phyloP scores from a whole-genome alignment of 257 asterid genomes.

The Verbena officinalis region DNA sequence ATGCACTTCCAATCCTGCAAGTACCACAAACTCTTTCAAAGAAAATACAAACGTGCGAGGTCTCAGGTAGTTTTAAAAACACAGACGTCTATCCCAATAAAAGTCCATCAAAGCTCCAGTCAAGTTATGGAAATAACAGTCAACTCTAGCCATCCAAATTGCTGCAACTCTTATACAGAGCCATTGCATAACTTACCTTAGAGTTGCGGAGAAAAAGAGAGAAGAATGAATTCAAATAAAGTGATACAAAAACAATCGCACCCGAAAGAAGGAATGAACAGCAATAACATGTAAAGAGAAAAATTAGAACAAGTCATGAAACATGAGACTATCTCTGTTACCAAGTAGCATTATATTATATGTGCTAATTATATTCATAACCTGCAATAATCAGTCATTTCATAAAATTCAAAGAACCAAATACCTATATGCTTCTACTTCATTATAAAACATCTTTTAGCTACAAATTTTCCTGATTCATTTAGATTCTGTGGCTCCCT shows the following conservation, averaged over 20 bases:
- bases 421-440: constrained; percentile 1
- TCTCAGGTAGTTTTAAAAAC: constrained; percentile 29
- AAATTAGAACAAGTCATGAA: constrained; percentile 4
- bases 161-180: constrained; percentile 17
- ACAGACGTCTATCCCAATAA: constrained; percentile 17
- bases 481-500: background rate
- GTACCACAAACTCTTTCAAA: constrained; percentile 26
- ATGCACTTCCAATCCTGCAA: constrained; percentile 96
- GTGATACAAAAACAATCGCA: constrained; percentile 9
- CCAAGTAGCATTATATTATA: constrained; percentile 19
- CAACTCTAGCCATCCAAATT: constrained; percentile 17
- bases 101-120: constrained; percentile 15
- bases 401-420: constrained; percentile 1
- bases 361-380: constrained; percentile 10
- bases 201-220: constrained; percentile 5
- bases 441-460: constrained; percentile 1
- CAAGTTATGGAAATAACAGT: constrained; percentile 7
- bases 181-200: constrained; percentile 19
- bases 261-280: constrained; percentile 7
- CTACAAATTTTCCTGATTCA: constrained; percentile 9
- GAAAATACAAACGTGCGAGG: constrained; percentile 17
- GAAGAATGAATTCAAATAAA: background rate
- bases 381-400: background rate
- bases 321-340: background rate
- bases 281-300: constrained; percentile 7